phyloP scores from a whole-genome alignment of 345 rosid species.

The Carallia brachiata region DNA sequence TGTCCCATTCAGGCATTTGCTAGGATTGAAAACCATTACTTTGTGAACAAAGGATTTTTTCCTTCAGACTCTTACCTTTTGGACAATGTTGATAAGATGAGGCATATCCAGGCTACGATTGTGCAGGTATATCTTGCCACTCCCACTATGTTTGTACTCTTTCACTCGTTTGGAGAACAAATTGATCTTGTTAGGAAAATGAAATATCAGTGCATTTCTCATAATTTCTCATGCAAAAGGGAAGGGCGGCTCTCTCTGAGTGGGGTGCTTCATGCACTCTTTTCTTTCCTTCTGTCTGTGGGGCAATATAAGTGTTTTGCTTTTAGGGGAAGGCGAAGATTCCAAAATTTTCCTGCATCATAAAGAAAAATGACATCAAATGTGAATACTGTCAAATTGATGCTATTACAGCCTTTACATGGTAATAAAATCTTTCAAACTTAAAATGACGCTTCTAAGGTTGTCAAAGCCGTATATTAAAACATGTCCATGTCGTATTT shows the following conservation, averaged over 20 bases:
- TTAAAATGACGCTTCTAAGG: too few species aligned
- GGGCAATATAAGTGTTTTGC: too few species aligned
- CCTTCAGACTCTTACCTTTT: conserved; percentile 72
- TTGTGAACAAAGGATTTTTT: conserved; percentile 80
- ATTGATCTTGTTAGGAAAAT: conserved; percentile 1
- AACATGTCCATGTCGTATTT: background rate
- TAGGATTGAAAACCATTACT: conserved; percentile 94
- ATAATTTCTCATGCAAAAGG: too few species aligned
- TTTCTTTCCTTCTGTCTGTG: too few species aligned
- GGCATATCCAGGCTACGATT: conserved; percentile 75
- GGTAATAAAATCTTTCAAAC: background rate
- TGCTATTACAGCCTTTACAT: background rate
- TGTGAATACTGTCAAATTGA: background rate
- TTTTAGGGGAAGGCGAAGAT: too few species aligned
- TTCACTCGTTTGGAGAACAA: background rate
- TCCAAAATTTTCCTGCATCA: background rate
- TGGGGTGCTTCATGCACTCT: too few species aligned
- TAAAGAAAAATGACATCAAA: too few species aligned
- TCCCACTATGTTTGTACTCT: background rate
- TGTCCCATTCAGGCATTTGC: conserved; percentile 78
- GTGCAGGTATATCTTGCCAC: conserved; percentile 59
- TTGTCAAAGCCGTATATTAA: background rate
- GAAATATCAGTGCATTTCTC: background rate
- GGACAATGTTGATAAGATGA: conserved; percentile 80
- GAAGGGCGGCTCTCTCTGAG: too few species aligned